Evolutionary conservation across 2,329 filamentous ascomycete genomes (phyloP).

Genomic region (Orbilia quercus): DNA sequence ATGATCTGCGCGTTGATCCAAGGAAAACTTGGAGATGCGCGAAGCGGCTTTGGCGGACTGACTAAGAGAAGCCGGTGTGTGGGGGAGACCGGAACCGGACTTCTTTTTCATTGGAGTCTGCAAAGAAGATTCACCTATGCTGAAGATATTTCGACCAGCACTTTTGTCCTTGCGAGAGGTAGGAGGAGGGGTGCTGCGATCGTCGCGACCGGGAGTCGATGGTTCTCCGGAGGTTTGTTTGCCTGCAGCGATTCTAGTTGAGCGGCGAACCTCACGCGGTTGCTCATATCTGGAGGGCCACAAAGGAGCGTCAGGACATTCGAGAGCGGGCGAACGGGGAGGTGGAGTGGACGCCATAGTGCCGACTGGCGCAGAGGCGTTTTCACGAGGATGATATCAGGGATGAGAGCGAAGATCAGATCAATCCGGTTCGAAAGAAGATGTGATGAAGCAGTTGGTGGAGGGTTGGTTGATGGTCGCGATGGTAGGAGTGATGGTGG

Average conservation of each 20-base stretch:
- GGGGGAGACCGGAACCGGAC: conserved; percentile 11
- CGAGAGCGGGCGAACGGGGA: conserved; percentile 19
- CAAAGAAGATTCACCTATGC: not conserved
- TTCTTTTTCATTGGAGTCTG: conserved; percentile 54
- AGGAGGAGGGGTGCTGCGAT: conserved; percentile 46
- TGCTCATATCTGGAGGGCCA: conserved; percentile 52
- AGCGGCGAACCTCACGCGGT: conserved; percentile 48
- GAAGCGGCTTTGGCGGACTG: conserved; percentile 50
- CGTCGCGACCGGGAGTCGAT: conserved; percentile 37
- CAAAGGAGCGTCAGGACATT: conserved; percentile 42
- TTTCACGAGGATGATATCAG: not conserved
- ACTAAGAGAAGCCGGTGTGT: conserved; percentile 38
- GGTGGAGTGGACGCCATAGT: conserved; percentile 50
- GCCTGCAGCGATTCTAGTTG: conserved; percentile 41
- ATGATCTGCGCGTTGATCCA: conserved; percentile 44
- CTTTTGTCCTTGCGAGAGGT: conserved; percentile 41
- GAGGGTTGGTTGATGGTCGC: conserved; percentile 20
- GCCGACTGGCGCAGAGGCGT: conserved; percentile 33
- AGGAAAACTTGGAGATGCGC: conserved; percentile 44
- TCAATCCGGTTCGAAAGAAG: conserved; percentile 7
- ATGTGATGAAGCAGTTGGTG: conserved; percentile 4
- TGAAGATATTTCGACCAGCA: conserved; percentile 25
- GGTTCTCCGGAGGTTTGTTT: conserved; percentile 36
- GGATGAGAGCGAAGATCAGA: not conserved
- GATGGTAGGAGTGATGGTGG: conserved; percentile 4